These are phyloP conservation scores for Jackrogersella minutella DNA, from an alignment of 495 filamentous ascomycete species.

Conservation along the genomic window DNA sequence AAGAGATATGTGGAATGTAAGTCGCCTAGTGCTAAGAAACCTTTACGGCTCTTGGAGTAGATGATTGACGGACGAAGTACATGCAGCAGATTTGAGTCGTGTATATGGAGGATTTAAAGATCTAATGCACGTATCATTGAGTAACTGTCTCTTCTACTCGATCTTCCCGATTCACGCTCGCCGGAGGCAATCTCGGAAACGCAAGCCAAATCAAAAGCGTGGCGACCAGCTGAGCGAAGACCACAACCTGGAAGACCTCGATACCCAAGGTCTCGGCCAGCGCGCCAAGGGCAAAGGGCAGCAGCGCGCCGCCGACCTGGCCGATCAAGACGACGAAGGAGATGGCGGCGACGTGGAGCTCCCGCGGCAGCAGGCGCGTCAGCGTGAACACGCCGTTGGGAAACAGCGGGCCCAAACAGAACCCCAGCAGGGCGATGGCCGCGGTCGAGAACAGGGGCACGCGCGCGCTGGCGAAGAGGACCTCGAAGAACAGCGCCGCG, in stretches of 20 bases:
- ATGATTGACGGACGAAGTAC: no score
- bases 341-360: slow-evolving; percentile 73
- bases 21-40: no score
- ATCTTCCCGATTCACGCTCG: not conserved
- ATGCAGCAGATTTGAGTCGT: no score
- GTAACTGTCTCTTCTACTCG: not conserved
- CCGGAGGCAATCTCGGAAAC: slow-evolving; percentile 30
- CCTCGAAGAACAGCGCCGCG: slow-evolving; percentile 66
- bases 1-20: no score
- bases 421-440: slow-evolving; percentile 67
- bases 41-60: no score
- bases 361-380: slow-evolving; percentile 70
- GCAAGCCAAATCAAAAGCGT: slow-evolving; percentile 57
- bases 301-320: slow-evolving; percentile 69
- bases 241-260: slow-evolving; percentile 70
- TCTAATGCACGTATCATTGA: not conserved
- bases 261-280: slow-evolving; percentile 76
- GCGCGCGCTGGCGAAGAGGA: slow-evolving; percentile 73
- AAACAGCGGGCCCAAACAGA: slow-evolving; percentile 73
- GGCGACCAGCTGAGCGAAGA: slow-evolving; percentile 63
- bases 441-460: slow-evolving; percentile 67
- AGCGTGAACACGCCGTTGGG: slow-evolving; percentile 70
- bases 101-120: no score
- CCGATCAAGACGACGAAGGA: slow-evolving; percentile 76
- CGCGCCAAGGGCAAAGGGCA: slow-evolving; percentile 77